A percentile compares a stretch with the other conserved stretches of the same genome.
Evolutionary conservation across 305 asterid species (phyloP).

Genomic region (Petunia hybrid): DNA sequence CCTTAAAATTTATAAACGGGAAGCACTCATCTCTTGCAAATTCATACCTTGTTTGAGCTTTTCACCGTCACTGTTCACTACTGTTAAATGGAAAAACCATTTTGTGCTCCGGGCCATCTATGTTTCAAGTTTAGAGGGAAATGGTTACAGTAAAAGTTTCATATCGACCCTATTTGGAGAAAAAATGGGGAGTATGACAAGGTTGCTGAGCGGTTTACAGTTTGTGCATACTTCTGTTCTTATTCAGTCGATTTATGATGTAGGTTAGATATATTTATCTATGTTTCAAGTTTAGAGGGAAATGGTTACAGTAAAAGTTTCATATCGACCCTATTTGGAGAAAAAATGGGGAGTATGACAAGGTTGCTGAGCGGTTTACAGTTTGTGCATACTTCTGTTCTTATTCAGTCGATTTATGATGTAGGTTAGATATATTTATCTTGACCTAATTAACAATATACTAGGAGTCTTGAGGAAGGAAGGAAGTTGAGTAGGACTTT

Average conservation of each 20-base stretch:
- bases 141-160: background rate
- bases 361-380: background rate
- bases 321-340: background rate
- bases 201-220: background rate
- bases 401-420: slow-evolving; percentile 14
- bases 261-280: slow-evolving; percentile 4
- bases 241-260: slow-evolving; percentile 10
- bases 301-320: background rate
- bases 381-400: background rate
- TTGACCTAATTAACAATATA: slow-evolving; percentile 17
- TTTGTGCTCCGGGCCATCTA: background rate
- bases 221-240: background rate
- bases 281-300: background rate
- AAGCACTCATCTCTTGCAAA: background rate
- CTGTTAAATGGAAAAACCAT: background rate
- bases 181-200: background rate
- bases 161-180: background rate
- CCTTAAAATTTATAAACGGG: slow-evolving; percentile 21
- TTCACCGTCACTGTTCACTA: background rate
- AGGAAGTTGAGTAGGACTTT: slow-evolving; percentile 25
- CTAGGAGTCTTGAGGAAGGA: slow-evolving; percentile 14
- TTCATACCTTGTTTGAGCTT: background rate
- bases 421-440: slow-evolving; percentile 14
- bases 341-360: background rate
- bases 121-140: background rate